These are phyloP conservation scores for Musa beccarii DNA, from an alignment of 176 grass and related monocot genomes.

Conservation along the genomic window DNA sequence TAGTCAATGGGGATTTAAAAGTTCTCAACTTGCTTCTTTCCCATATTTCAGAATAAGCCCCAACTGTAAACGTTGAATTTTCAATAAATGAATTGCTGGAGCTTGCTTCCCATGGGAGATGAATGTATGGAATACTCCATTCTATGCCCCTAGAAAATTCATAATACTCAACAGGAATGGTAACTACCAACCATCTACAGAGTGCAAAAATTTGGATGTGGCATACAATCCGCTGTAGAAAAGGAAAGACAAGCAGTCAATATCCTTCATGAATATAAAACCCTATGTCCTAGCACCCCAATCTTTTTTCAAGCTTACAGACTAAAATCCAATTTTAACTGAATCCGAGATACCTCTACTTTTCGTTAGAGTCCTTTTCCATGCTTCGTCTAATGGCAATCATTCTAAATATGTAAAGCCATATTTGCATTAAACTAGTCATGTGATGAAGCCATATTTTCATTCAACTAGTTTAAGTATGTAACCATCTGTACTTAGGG, in stretches of 20 bases:
- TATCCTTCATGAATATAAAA: background rate
- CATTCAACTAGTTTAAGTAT: too few relatives aligned
- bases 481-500: too few relatives aligned
- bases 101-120: slow-evolving; percentile 74
- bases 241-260: background rate
- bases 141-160: slow-evolving; percentile 78
- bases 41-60: slow-evolving; percentile 38
- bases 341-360: too few relatives aligned
- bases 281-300: too few relatives aligned
- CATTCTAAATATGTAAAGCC: too few relatives aligned
- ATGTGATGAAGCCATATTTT: too few relatives aligned
- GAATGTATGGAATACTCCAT: slow-evolving; percentile 71
- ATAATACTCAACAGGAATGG: slow-evolving; percentile 80
- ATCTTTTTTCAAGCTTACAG: too few relatives aligned
- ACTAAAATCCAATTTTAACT: too few relatives aligned
- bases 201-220: slow-evolving; percentile 85
- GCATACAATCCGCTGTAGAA: background rate
- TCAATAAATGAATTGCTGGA: slow-evolving; percentile 45
- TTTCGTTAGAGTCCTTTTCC: too few relatives aligned
- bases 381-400: too few relatives aligned
- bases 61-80: slow-evolving; percentile 44
- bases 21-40: slow-evolving; percentile 37
- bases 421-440: too few relatives aligned
- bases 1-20: slow-evolving; percentile 12
- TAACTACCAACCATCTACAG: slow-evolving; percentile 64